These are phyloP conservation scores for Dictyostelium intermedium DNA, from an alignment of 78 protist species.

Conservation along the genomic window DNA sequence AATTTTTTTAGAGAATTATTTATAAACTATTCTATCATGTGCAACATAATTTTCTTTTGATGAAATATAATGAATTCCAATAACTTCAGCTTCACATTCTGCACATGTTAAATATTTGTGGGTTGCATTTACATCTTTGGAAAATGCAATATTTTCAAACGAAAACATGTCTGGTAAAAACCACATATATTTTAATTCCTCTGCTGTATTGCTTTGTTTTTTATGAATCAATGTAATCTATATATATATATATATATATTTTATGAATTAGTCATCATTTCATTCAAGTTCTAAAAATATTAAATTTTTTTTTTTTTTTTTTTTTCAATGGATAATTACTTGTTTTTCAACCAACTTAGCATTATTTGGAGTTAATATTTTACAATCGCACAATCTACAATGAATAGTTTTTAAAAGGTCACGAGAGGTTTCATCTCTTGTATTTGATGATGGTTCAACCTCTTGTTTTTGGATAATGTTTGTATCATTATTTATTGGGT, in stretches of 20 bases:
- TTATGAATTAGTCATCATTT: background rate
- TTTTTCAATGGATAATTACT: background rate
- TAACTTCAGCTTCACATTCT: constrained; percentile 63
- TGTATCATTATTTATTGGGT: constrained; percentile 7
- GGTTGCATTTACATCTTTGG: constrained; percentile 43
- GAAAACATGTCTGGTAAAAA: constrained; percentile 77
- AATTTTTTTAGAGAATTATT: constrained; percentile 1
- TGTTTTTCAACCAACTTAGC: constrained; percentile 48
- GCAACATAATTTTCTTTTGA: constrained; percentile 73
- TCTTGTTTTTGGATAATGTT: constrained; percentile 37
- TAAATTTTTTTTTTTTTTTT: background rate
- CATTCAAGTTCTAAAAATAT: background rate
- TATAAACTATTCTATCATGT: constrained; percentile 70
- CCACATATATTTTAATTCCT: constrained; percentile 50
- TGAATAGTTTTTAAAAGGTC: constrained; percentile 35
- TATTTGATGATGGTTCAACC: background rate
- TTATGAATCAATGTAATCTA: constrained; percentile 40
- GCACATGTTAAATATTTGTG: constrained; percentile 81
- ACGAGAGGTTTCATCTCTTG: background rate
- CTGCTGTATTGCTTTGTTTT: constrained; percentile 54
- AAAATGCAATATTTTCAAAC: constrained; percentile 76
- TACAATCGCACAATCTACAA: constrained; percentile 72
- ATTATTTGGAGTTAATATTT: constrained; percentile 38
- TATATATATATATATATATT: background rate
- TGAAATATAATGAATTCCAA: constrained; percentile 51